Evolutionary conservation across 805 yeast genomes (phyloP), one percentile per base, ranked within the genome.

Genomic region (Vanderwaltozyma verrucispora): DNA sequence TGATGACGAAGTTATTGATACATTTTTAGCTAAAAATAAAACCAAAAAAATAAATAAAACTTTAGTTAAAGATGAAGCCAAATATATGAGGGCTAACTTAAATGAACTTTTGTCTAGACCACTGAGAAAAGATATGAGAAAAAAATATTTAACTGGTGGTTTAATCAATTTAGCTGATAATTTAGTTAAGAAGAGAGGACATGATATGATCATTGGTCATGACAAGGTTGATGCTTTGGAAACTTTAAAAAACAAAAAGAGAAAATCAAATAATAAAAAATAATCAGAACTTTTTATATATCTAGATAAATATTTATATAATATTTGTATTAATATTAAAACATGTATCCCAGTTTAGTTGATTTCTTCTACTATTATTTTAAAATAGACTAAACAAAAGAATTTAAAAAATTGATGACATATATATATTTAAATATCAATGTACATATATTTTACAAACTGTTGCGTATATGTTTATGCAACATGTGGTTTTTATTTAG

Each of bases 91-190:
- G 39, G 68, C 60, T 41, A 72, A 80, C 49, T 63, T 86, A 44
- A 71, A 65, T 35, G 66, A 65, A 30, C 56, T 79, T 30, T 59
- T 86, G 36, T 53, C 59, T 4, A 57, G 57, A 24, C 77, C 79
- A n/a, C 57, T 80, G 26, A 69, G 85, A 54, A 76, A 74, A 54
- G 74, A 75, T 49, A 62, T 71, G 45, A 67, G 94, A 62, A 69
- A 78, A 48, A 77, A 80, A 28, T 86, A 85, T 56, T 63, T 85
- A 42, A 83, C 94, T 17, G 81, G 87, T 54, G 95, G 95, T 0
- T 59, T 79, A 34, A 68, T 71, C 33, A 85, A 84, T 53, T 62
- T 85, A 47, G 95, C 95, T 1, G 88, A 83, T 53, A 68, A 79
- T 52, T 65, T 88, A 49, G 70, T 80, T 6, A 71, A 75, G 39